phyloP scores from a whole-genome alignment of 2,329 filamentous ascomycete genomes.

The Xylogone sp. region DNA sequence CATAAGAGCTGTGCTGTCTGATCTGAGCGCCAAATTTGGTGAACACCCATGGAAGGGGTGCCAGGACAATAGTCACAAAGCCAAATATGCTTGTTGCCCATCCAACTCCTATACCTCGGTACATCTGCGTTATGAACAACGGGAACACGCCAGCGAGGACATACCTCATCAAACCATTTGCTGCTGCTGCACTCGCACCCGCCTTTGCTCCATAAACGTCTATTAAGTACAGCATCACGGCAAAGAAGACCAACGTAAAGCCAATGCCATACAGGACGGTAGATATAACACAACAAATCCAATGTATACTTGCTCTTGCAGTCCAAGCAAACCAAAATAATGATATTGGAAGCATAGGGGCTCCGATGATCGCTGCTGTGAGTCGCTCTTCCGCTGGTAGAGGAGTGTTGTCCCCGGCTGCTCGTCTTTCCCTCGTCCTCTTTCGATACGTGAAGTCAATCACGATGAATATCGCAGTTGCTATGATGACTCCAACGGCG shows the following conservation, averaged over 20 bases:
- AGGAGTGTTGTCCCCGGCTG: neutral
- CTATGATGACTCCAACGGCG: constrained; percentile 1
- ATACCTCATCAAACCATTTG: no score
- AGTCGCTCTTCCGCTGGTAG: constrained; percentile 51
- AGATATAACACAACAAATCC: constrained; percentile 41
- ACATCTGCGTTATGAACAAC: no score
- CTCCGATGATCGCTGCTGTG: constrained; percentile 54
- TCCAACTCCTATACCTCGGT: no score
- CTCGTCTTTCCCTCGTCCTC: constrained; percentile 1
- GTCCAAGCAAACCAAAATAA: constrained; percentile 59
- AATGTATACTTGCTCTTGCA: constrained; percentile 38
- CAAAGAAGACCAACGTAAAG: constrained; percentile 8
- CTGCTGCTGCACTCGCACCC: no score
- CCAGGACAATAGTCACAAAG: no score
- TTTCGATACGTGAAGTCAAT: constrained; percentile 39
- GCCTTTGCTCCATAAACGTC: neutral
- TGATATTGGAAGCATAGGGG: constrained; percentile 42
- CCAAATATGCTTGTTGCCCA: no score
- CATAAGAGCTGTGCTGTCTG: no score
- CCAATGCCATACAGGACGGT: neutral
- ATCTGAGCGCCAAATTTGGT: no score
- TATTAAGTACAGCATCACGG: neutral
- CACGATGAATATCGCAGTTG: constrained; percentile 29
- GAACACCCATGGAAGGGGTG: no score
- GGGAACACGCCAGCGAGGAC: no score